Base-by-base conservation (phyloP, 2,329 filamentous ascomycete species). In the Diatrype stigma region DNA sequence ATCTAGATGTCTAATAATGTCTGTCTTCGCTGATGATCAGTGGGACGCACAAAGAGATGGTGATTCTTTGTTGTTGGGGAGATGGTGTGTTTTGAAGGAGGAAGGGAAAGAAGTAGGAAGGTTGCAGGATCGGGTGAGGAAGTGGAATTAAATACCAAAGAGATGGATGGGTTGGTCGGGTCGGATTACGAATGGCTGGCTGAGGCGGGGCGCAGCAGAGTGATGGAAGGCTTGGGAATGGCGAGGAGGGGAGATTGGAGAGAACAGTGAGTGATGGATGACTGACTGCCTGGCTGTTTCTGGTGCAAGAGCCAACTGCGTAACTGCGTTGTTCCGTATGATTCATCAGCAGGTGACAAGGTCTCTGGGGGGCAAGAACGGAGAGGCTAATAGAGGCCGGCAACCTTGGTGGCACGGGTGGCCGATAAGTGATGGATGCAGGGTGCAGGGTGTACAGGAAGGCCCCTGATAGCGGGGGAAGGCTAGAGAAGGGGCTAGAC, bases 151-250 rank as follows among this genome's bases (percentile, higher is more conserved):
- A 56, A 55, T 49, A 58, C n/a, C n/a, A n/a, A n/a, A n/a, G n/a
- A n/a, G n/a, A n/a, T n/a, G n/a, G 55, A 56, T 57, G 56, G 30
- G 51, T 52, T 50, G 34, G 34, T 37, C 6, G 34, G n/a, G n/a
- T 37, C n/a, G 34, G 51, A 51, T 42, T 22, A 17, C 45, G 48
- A 46, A 38, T 56, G 53, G 44, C 45, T 55, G 50, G 50, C 46
- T 53, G 40, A 55, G 58, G 6, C 6, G 62, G 62, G 61, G 62
- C 61, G 63, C 62, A 64, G 62, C 54, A 46, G 30, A 60, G 56
- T 61, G 52, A 62, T 65, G 61, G 63, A 66, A 68, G 56, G 55
- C 56, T 57, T 63, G 55, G 54, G 60, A 61, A 63, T 49, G 55
- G 56, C 53, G 55, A 57, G 48, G 57, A 53, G 55, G 21, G 54